These are phyloP conservation scores for Stagonosporopsis rhizophila DNA, from an alignment of 2,329 filamentous ascomycete species.

Conservation along the genomic window DNA sequence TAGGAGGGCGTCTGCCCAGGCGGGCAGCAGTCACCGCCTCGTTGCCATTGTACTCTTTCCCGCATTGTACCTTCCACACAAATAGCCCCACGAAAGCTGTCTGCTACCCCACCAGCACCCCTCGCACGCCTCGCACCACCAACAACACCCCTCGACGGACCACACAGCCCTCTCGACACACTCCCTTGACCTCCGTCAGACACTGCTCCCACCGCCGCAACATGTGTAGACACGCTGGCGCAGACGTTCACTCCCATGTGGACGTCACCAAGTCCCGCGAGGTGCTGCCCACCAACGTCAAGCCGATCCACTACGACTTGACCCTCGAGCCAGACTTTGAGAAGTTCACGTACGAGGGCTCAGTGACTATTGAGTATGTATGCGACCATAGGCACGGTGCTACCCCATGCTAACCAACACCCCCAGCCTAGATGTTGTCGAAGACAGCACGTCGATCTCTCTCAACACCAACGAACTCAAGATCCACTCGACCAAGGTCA, in stretches of 20 bases:
- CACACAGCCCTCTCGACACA: conserved; percentile 25
- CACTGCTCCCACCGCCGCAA: conserved; percentile 78
- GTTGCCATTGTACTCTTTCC: conserved; percentile 22
- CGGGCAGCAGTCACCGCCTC: conserved; percentile 27
- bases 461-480: conserved; percentile 89
- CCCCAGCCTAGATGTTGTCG: conserved; percentile 74
- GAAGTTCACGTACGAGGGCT: conserved; percentile 85
- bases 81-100: conserved; percentile 36
- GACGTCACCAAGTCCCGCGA: conserved; percentile 74
- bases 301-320: conserved; percentile 89
- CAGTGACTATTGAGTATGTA: conserved; percentile 77
- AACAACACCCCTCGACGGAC: conserved; percentile 35
- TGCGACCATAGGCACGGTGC: neutral
- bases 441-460: conserved; percentile 84
- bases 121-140: conserved; percentile 26
- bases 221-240: conserved; percentile 73
- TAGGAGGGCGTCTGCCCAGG: conserved; percentile 14
- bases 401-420: conserved; percentile 34
- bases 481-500: conserved; percentile 76
- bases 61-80: conserved; percentile 29
- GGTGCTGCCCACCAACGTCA: conserved; percentile 89
- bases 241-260: conserved; percentile 62
- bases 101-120: conserved; percentile 38
- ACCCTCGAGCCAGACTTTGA: conserved; percentile 90
- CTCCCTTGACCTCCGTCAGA: conserved; percentile 46